phyloP scores from a whole-genome alignment of 495 filamentous ascomycete genomes.

The Aspergillus heteromorphus region DNA sequence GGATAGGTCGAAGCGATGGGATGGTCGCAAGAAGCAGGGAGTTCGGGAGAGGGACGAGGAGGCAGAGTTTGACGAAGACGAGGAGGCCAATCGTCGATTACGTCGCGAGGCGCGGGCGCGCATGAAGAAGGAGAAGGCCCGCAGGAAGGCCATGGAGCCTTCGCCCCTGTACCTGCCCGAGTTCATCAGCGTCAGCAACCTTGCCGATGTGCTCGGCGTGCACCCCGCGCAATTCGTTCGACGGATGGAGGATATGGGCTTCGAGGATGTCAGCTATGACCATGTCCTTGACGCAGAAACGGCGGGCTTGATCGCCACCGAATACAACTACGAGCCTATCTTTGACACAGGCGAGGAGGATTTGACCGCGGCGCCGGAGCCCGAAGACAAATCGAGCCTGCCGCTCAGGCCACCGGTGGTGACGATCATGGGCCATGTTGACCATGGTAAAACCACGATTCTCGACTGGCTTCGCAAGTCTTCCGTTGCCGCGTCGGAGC shows the following conservation, averaged over 20 bases:
- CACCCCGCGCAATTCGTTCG: conserved; percentile 64
- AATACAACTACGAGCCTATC: conserved; percentile 89
- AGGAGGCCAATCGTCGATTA: conserved; percentile 13
- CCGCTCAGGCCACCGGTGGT: conserved; percentile 85
- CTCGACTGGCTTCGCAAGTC: conserved; percentile 92
- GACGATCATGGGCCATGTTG: conserved; percentile 99
- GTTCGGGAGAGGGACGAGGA: conserved; percentile 24
- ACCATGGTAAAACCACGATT: conserved; percentile 97
- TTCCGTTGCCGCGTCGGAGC: conserved; percentile 82
- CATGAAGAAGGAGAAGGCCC: conserved; percentile 42
- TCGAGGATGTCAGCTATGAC: conserved; percentile 71
- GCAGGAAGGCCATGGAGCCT: conserved; percentile 25
- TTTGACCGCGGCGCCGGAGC: conserved; percentile 60
- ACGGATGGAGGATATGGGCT: conserved; percentile 71
- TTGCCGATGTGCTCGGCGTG: conserved; percentile 73
- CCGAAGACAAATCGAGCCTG: conserved; percentile 64
- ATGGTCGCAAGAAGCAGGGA: conserved; percentile 20
- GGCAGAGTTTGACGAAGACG: conserved; percentile 34
- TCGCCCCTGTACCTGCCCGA: conserved; percentile 76
- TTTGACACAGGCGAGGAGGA: conserved; percentile 68
- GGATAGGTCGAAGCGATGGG: conserved; percentile 23
- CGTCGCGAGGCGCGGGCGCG: conserved; percentile 39
- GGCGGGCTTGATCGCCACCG: conserved; percentile 82
- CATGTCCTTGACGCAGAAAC: conserved; percentile 86
- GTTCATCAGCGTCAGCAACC: conserved; percentile 79